Evolutionary conservation across 345 rosid species (phyloP).

Genomic region (Euphorbia pulcherrima): DNA sequence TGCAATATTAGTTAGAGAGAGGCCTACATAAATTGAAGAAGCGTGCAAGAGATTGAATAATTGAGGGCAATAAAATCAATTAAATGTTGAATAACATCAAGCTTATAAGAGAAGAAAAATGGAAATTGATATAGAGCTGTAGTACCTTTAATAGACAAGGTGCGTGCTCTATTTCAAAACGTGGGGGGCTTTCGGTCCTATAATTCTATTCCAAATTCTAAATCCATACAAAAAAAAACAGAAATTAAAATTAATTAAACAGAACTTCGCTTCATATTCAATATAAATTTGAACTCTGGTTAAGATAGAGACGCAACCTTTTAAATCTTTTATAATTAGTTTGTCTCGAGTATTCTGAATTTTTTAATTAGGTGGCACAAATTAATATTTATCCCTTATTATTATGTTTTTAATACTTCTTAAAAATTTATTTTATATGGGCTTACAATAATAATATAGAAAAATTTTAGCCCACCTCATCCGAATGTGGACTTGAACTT

Average conservation of each 20-base stretch:
- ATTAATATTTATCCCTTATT: no score
- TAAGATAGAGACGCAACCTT: conserved; percentile 20
- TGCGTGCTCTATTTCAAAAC: conserved; percentile 32
- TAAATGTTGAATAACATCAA: conserved; percentile 10
- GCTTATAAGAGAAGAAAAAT: conserved; percentile 21
- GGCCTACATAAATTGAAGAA: conserved; percentile 16
- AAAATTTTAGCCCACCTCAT: no score
- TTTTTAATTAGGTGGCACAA: no score
- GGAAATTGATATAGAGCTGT: conserved; percentile 29
- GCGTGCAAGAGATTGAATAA: conserved; percentile 7
- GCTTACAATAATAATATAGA: no score
- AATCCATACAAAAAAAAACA: neutral
- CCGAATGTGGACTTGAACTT: no score
- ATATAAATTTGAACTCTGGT: conserved; percentile 14
- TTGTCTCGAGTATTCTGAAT: no score
- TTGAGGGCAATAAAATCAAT: neutral
- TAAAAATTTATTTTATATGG: no score
- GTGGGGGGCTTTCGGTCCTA: conserved; percentile 27
- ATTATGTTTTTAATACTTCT: no score
- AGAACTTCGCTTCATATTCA: conserved; percentile 24
- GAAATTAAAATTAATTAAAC: no score
- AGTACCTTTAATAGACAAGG: conserved; percentile 47
- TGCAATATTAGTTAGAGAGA: conserved; percentile 6
- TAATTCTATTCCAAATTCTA: conserved; percentile 25
- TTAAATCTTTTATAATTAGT: no score